phyloP scores from a whole-genome alignment of 441 rosid species.

The Mallotus repandus region DNA sequence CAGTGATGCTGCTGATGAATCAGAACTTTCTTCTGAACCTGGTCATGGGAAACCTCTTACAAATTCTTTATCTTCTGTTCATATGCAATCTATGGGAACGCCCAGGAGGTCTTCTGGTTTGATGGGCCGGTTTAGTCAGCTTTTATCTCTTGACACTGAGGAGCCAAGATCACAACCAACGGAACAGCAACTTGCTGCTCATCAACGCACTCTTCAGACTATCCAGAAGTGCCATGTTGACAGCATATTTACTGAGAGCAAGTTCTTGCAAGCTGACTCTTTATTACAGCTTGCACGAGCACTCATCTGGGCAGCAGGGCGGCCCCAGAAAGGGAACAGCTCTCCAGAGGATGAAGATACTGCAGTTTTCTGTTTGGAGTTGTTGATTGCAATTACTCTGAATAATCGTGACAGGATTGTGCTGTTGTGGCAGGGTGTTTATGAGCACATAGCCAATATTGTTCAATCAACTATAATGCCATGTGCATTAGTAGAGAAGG shows the following conservation, averaged over 20 bases:
- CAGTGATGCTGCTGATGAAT: conserved; percentile 95
- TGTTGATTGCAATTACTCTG: conserved; percentile 92
- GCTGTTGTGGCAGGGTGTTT: conserved; percentile 95
- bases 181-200: conserved; percentile 97
- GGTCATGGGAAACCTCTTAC: conserved; percentile 75
- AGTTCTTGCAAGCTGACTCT: conserved; percentile 93
- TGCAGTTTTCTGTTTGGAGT: conserved; percentile 95
- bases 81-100: conserved; percentile 71
- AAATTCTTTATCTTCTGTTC: conserved; percentile 57
- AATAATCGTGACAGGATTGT: conserved; percentile 92
- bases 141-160: conserved; percentile 90
- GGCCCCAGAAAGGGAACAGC: conserved; percentile 77
- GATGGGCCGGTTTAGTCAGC: conserved; percentile 99
- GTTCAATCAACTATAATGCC: conserved; percentile 98
- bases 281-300: conserved; percentile 87
- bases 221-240: conserved; percentile 96
- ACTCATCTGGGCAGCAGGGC: conserved; percentile 90
- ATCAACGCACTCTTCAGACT: conserved; percentile 87
- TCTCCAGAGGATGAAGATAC: conserved; percentile 97
- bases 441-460: conserved; percentile 92
- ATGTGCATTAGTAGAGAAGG: conserved; percentile 88
- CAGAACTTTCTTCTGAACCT: conserved; percentile 80
- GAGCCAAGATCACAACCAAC: conserved; percentile 97
- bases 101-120: conserved; percentile 93
- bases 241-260: conserved; percentile 94